Evolutionary conservation across 352 stramenopile species (phyloP).

Genomic region (Blastocystis sp.): DNA sequence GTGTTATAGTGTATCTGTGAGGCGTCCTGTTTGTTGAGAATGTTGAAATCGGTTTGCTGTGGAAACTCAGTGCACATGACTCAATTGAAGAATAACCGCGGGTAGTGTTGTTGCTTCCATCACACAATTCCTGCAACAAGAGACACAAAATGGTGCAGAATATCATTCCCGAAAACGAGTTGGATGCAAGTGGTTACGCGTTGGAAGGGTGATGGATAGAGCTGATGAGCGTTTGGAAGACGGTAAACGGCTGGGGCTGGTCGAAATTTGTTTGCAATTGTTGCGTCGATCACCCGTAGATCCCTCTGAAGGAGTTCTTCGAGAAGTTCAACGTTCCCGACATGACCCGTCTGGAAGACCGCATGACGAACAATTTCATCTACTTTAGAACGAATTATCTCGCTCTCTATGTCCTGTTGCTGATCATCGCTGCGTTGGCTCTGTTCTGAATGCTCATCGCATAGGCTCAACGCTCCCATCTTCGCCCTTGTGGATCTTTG

Average conservation of each 20-base stretch:
- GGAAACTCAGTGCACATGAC: neutral
- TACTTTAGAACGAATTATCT: constrained; percentile 29
- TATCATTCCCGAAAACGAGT: constrained; percentile 58
- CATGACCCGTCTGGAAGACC: neutral
- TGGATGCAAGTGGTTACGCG: neutral
- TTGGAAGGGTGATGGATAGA: neutral
- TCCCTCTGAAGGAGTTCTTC: constrained; percentile 12
- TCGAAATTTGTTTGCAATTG: neutral
- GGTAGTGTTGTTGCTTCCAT: neutral
- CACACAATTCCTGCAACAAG: too few relatives aligned
- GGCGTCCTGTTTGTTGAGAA: constrained; percentile 27
- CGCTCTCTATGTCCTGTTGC: constrained; percentile 7
- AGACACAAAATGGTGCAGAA: neutral
- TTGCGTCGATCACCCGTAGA: neutral
- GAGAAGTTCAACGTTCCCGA: constrained; percentile 25
- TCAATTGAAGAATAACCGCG: neutral
- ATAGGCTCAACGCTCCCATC: neutral
- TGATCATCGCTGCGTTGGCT: constrained; percentile 1
- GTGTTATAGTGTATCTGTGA: too few relatives aligned
- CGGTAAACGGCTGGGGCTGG: constrained; percentile 6
- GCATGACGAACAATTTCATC: constrained; percentile 5
- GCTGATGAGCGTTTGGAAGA: neutral
- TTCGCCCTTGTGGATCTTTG: constrained; percentile 20
- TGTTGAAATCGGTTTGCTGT: neutral
- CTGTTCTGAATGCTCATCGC: neutral